Percentiles rank a stretch among this genome's conserved stretches.
These are phyloP conservation scores for Cladophialophora yegresii DNA, from an alignment of 2,329 filamentous ascomycete species.

Conservation along the genomic window DNA sequence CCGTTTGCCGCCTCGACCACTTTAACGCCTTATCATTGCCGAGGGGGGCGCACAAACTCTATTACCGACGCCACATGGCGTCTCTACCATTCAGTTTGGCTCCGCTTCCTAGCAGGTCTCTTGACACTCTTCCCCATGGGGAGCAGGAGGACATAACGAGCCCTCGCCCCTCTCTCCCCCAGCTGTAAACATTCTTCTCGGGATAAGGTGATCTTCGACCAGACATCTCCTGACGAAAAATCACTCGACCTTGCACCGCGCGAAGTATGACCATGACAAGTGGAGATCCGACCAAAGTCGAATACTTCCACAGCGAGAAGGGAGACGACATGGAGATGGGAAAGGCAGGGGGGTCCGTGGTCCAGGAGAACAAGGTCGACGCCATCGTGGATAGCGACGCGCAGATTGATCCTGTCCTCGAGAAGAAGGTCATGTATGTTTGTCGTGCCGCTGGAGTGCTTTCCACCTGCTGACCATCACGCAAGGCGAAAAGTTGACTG, in stretches of 20 bases:
- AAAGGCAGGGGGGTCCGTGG: background rate
- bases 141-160: background rate
- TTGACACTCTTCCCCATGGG: background rate
- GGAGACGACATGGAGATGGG: background rate
- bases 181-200: background rate
- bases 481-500: slow-evolving; percentile 33
- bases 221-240: background rate
- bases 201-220: background rate
- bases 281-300: background rate
- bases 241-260: background rate
- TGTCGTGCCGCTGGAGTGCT: background rate
- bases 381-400: background rate
- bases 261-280: background rate
- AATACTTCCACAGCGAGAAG: background rate
- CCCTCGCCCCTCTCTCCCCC: background rate
- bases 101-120: background rate
- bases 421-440: background rate
- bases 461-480: background rate
- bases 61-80: background rate
- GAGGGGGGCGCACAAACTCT: background rate
- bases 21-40: background rate
- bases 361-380: background rate
- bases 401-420: background rate
- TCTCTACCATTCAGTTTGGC: background rate
- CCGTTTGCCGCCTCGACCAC: background rate